Evolutionary conservation across 495 filamentous ascomycete genomes (phyloP).

Genomic region (Cercophora newfieldiana): DNA sequence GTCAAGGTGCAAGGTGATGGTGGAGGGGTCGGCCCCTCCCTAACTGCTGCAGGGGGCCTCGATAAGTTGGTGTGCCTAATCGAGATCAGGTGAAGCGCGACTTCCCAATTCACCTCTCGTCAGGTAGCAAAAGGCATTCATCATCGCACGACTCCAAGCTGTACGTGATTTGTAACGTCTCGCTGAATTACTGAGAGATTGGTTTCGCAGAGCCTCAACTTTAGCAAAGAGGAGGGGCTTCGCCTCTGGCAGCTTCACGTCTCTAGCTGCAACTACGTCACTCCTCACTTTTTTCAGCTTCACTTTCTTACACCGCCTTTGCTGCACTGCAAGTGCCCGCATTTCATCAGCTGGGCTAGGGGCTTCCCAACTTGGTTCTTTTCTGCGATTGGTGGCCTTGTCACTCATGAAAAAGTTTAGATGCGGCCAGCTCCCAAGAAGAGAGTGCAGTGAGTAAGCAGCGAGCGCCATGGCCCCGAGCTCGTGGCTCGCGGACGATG

Average conservation of each 20-base stretch:
- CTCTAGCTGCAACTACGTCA: not conserved
- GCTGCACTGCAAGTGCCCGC: not conserved
- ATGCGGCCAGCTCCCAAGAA: not conserved
- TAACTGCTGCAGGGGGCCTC: not conserved
- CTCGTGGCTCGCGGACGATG: not conserved
- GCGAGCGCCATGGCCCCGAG: not conserved
- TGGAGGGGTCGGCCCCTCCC: not conserved
- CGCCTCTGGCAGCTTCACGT: not conserved
- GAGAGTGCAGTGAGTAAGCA: not conserved
- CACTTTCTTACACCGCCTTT: not conserved
- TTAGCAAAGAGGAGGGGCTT: not conserved
- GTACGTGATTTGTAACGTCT: no score
- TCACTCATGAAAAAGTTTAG: no score
- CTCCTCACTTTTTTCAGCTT: not conserved
- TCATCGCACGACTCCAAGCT: not conserved
- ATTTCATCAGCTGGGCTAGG: not conserved
- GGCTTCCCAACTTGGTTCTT: not conserved
- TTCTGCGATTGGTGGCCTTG: not conserved
- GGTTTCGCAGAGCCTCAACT: not conserved
- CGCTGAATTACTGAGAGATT: not conserved
- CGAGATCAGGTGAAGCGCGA: not conserved
- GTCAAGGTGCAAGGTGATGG: not conserved
- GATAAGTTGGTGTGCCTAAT: not conserved
- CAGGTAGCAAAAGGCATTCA: not conserved
- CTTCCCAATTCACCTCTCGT: not conserved